Conservation (phyloP, 1,139 yeast genomes). For the Kodamaea derodonti region DNA sequence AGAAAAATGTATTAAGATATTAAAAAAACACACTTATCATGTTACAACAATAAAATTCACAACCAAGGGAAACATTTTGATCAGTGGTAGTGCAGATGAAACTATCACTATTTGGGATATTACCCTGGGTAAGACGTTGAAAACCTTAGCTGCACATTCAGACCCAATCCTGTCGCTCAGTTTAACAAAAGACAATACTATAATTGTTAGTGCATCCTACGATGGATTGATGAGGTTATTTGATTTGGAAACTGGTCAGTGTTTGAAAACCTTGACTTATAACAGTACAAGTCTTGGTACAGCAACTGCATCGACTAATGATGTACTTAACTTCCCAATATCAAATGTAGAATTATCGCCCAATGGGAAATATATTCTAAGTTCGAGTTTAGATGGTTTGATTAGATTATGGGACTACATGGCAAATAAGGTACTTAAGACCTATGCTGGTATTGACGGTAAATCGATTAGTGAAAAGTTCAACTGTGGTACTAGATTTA, state of each 20-base stretch:
- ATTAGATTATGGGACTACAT: conserved; percentile 81
- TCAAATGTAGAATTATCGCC: conserved; percentile 72
- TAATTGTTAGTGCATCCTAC: conserved; percentile 82
- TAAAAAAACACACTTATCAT: conserved; percentile 83
- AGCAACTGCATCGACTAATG: conserved; percentile 55
- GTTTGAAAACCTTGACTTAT: conserved; percentile 82
- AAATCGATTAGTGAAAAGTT: conserved; percentile 40
- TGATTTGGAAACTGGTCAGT: conserved; percentile 86
- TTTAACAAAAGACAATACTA: conserved; percentile 73
- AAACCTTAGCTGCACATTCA: conserved; percentile 88
- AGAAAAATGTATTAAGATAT: conserved; percentile 51
- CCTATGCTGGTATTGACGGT: conserved; percentile 45
- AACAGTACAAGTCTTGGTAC: conserved; percentile 56
- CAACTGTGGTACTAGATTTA: conserved; percentile 49
- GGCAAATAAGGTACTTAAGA: conserved; percentile 73
- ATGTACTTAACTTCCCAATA: conserved; percentile 59
- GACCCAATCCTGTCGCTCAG: conserved; percentile 82
- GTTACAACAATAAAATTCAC: conserved; percentile 73
- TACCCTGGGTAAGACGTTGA: conserved; percentile 61
- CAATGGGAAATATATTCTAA: conserved; percentile 75
- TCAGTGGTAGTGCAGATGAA: conserved; percentile 88
- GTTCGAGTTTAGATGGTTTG: conserved; percentile 77
- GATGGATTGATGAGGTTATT: conserved; percentile 89
- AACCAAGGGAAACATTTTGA: conserved; percentile 69
- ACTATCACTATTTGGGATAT: conserved; percentile 90